Percentiles rank a stretch among this genome's conserved stretches.
These are phyloP conservation scores for Leccinum uliginosum DNA, from an alignment of 768 basidiomycete species.

Conservation along the genomic window DNA sequence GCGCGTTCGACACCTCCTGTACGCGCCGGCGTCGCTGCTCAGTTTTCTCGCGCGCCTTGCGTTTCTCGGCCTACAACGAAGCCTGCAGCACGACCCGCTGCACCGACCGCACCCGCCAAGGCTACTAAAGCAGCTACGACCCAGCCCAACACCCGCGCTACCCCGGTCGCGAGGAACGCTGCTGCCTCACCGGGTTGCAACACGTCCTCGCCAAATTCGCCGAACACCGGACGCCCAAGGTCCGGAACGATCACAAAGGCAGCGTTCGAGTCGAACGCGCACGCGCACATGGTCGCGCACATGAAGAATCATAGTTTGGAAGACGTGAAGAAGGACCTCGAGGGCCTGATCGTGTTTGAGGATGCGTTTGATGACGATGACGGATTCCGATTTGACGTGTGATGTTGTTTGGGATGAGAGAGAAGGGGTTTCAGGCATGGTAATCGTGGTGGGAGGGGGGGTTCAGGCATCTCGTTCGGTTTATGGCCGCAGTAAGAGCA, in stretches of 20 bases:
- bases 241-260: slow-evolving; percentile 25
- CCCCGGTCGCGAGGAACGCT: not conserved
- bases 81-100: slow-evolving; percentile 7
- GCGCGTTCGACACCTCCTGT: slow-evolving; percentile 16
- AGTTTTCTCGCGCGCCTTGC: slow-evolving; percentile 7
- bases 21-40: slow-evolving; percentile 1
- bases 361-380: slow-evolving; percentile 26
- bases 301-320: slow-evolving; percentile 22
- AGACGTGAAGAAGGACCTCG: slow-evolving; percentile 30
- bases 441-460: not conserved
- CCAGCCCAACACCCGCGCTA: not conserved
- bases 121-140: slow-evolving; percentile 4
- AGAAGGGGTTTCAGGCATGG: not conserved
- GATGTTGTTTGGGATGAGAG: not conserved
- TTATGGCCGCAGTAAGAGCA: slow-evolving; percentile 15
- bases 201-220: not conserved
- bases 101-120: slow-evolving; percentile 1
- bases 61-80: slow-evolving; percentile 7
- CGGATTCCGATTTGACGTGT: slow-evolving; percentile 29
- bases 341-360: slow-evolving; percentile 28
- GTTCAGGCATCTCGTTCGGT: slow-evolving; percentile 1
- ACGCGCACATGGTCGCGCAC: slow-evolving; percentile 16
- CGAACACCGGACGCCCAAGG: slow-evolving; percentile 11
- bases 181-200: not conserved
- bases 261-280: slow-evolving; percentile 21